A percentile compares a stretch with the other conserved stretches of the same genome.
Evolutionary conservation across 306 rosid species (phyloP).

Genomic region (Phaseolus lunatus): DNA sequence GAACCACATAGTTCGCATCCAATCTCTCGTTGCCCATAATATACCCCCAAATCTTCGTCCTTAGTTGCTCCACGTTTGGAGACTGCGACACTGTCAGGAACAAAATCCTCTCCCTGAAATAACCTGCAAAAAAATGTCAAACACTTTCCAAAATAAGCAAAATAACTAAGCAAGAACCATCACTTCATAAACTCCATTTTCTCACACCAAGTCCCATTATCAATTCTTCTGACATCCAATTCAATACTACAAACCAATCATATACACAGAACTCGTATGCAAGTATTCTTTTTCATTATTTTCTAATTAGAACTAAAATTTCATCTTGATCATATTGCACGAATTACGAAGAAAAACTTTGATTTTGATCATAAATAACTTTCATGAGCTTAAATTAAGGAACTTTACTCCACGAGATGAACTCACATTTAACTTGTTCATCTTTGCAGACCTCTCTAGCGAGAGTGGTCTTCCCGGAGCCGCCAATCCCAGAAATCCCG

Average conservation of each 20-base stretch:
- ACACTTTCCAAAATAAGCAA: not conserved
- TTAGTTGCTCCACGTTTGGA: slow-evolving; percentile 74
- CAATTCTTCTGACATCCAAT: not conserved
- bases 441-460: slow-evolving; percentile 78
- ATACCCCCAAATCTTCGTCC: slow-evolving; percentile 66
- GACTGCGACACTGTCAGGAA: slow-evolving; percentile 90
- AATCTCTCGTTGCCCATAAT: slow-evolving; percentile 62
- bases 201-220: not conserved
- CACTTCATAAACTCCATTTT: not conserved
- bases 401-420: not conserved
- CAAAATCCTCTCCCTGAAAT: slow-evolving; percentile 72
- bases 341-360: not conserved
- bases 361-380: not conserved
- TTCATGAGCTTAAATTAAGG: not conserved
- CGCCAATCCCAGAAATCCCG: slow-evolving; percentile 86
- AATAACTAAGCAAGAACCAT: not conserved
- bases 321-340: not conserved
- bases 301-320: not conserved
- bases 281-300: not conserved
- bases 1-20: slow-evolving; percentile 54
- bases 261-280: not conserved
- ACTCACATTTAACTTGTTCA: slow-evolving; percentile 75
- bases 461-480: slow-evolving; percentile 94
- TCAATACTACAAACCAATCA: not conserved
- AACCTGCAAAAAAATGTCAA: slow-evolving; percentile 48